Base-by-base conservation (phyloP, 2,329 filamentous ascomycete species). In the Blastomyces gilchristii region DNA sequence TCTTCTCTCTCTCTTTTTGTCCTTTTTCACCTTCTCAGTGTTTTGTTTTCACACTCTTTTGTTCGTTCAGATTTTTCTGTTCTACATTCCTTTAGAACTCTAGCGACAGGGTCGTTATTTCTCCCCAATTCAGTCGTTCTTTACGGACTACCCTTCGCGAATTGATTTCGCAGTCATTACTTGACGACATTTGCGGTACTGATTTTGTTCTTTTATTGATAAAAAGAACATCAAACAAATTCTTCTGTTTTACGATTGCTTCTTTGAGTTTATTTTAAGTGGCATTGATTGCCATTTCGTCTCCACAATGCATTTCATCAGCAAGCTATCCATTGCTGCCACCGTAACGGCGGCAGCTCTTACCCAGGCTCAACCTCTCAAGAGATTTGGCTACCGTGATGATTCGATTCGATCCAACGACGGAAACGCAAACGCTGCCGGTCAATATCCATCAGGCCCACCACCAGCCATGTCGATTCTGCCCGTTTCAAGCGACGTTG, bases 291-390 rank as follows among this genome's bases (percentile, higher is more conserved):
- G 68, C 64, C 41, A 56, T 50, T 49, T 52, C 61, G 56, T 66
- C 45, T 64, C 62, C 69, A 72, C 63, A 52, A 78, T 78, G 76
- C 72, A 74, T 58, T 69, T 76, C 65, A 65, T 71, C 60, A 69
- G 68, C 71, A 76, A 74, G 66, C 50, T 73, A 65, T 72, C 73
- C 52, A 52, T 76, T 62, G 72, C 70, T 63, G 67, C 76, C 57
- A 67, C 76, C 60, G 73, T 72, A 34, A 70, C 71, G 58, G 67
- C 77, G 62, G 75, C 73, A 62, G 70, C 73, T 45, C 60, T 73
- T 45, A 69, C 70, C 57, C 71, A 76, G 63, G 75, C 76, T 60
- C 68, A 67, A 50, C 67, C 68, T 62, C 68, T 73, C 50, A 68
- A 64, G 58, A 66, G 63, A 60, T 56, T 58, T 41, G 56, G 52